These are phyloP conservation scores for Tarenaya hassleriana DNA, from an alignment of 345 rosid species.

Conservation along the genomic window DNA sequence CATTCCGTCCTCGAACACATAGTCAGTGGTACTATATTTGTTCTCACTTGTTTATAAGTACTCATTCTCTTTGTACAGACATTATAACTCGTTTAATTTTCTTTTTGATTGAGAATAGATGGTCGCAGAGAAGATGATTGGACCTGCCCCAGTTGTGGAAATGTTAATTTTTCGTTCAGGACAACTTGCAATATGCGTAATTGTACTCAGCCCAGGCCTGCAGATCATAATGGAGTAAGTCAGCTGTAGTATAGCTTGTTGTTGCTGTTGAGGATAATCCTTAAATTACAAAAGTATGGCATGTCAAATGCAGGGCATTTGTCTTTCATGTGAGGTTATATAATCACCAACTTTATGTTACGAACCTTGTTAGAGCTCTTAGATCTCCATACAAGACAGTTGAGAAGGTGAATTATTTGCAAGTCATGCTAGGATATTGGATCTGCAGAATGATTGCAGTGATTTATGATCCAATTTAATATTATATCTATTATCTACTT, in stretches of 20 bases:
- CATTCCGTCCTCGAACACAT: too few species aligned
- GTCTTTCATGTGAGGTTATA: slow-evolving; percentile 5
- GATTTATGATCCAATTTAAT: background rate
- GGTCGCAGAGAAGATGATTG: slow-evolving; percentile 99
- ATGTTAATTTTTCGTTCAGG: slow-evolving; percentile 93
- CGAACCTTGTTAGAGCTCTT: too few species aligned
- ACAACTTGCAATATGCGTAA: slow-evolving; percentile 99
- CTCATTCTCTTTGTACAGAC: slow-evolving; percentile 7
- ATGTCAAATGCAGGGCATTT: background rate
- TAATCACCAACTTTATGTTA: background rate
- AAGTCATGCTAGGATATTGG: too few species aligned
- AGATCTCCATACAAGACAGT: too few species aligned
- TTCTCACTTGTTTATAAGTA: too few species aligned
- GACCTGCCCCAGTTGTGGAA: slow-evolving; percentile 98
- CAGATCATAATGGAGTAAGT: slow-evolving; percentile 72
- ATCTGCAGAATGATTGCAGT: background rate
- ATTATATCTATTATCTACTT: too few species aligned
- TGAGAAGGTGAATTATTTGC: too few species aligned
- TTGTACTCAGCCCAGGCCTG: slow-evolving; percentile 95
- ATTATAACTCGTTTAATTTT: slow-evolving; percentile 11
- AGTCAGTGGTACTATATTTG: too few species aligned
- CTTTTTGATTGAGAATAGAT: slow-evolving; percentile 35
- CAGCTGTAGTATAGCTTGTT: too few species aligned
- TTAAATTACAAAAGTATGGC: background rate
- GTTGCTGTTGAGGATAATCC: too few species aligned